These are phyloP conservation scores for Ogataea hybrid DNA, from an alignment of 1,139 yeast genomes.

Conservation along the genomic window DNA sequence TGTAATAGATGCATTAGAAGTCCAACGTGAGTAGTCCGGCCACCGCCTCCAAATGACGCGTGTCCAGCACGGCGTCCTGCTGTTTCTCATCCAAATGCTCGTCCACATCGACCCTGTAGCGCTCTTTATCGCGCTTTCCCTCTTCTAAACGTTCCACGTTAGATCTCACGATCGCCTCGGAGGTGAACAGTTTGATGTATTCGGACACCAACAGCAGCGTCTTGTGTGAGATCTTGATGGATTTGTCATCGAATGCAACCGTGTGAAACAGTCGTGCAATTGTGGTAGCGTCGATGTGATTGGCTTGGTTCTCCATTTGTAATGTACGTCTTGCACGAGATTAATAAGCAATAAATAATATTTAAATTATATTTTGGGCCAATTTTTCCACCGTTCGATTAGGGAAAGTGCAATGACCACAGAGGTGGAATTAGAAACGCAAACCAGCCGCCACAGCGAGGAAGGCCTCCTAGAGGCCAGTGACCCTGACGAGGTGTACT, in stretches of 20 bases:
- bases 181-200: constrained; percentile 57
- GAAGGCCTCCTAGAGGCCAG: no score
- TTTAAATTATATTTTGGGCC: no score
- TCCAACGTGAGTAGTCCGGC: constrained; percentile 59
- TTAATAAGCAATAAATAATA: no score
- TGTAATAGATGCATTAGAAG: no score
- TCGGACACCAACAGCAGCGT: constrained; percentile 52
- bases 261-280: constrained; percentile 56
- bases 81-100: constrained; percentile 5
- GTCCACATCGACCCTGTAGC: constrained; percentile 15
- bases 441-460: no score
- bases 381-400: no score
- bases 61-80: constrained; percentile 39
- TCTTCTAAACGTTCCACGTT: constrained; percentile 45
- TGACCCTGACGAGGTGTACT: no score
- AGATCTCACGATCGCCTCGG: constrained; percentile 63
- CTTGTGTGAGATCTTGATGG: constrained; percentile 27
- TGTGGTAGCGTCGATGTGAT: constrained; percentile 41
- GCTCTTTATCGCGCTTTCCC: constrained; percentile 11
- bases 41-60: constrained; percentile 50
- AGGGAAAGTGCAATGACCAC: no score
- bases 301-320: no score
- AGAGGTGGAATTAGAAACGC: no score
- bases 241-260: constrained; percentile 45
- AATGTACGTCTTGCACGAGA: no score